Base-by-base conservation (phyloP, 2,329 filamentous ascomycete genomes). In the Thelonectria blattea region DNA sequence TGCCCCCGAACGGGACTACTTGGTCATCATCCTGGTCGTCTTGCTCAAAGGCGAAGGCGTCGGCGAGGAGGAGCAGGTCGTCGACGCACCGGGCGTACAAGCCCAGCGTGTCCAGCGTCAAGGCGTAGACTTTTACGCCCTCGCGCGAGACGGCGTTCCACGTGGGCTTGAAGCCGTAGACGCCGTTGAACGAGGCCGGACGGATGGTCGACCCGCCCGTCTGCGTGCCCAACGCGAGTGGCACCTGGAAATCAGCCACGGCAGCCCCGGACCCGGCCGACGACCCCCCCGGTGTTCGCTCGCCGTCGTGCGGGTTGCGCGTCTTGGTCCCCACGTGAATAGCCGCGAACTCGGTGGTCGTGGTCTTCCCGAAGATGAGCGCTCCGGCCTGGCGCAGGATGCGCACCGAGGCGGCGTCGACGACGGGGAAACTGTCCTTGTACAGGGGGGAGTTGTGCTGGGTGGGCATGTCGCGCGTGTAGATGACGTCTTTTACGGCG, bases 141-240 rank as follows among this genome's bases (percentile, higher is more conserved):
- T 90, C 88, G 1, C 85, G 79, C 2, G 83, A 86, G 46, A 91
- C 81, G 1, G 85, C 76, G 60, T 83, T 84, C 85, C 86, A 90
- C 0, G 87, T 91, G 6, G 88, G 88, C 71, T 90, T 91, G 63
- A 90, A 77, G 1, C 80, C 87, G 63, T 86, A 91, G n/a, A 88
- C 79, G 9, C 88, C 88, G 65, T 86, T 89, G 75, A 85, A 91
- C 0, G 86, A 88, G 0, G 79, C 88, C 0, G 88, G 88, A 0
- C 88, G 82, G 50, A 91, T 85, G 1, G 80, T 85, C 63, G 85
- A 88, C 0, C 88, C 88, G 1, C 84, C 86, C 0, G 88, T 91
- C 70, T 91, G 88, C 0, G 88, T 89, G 0, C 87, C 88, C 0
- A 91, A 75, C 0, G 77, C 82, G 17, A 91, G 69, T 0, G 87